Base-by-base conservation (phyloP, 345 rosid genomes). In the Cardamine resedifolia region DNA sequence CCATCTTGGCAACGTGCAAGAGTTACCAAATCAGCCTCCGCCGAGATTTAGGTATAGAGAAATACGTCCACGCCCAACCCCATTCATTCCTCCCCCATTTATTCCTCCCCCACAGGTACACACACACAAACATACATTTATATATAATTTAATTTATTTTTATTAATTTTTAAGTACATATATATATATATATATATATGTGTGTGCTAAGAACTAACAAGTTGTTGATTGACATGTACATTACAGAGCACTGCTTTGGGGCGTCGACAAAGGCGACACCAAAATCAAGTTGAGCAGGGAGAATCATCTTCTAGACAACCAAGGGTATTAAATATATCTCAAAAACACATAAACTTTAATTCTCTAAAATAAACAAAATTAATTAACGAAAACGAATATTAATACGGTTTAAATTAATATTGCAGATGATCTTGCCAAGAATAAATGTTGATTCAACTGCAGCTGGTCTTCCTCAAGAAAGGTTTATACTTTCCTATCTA, bases 401-500 rank as follows among this genome's bases (percentile, higher is more conserved):
- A 44, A 64, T 31, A 3, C 4, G 23, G 34, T 21, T 63, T 33
- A 6, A 55, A 23, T 53, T 23, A 27, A 51, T 24, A 44, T 31
- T 56, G 65, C 65, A 73, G 77, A 12, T 47, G 2, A 5, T 23
- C 18, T 18, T 4, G 58, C 53, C 65, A 18, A 24, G 8, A 41
- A 31, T 23, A 14, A 38, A 31, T 53, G 47, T 1, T 63, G 56
- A 9, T 63, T 20, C 31, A 62, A 11, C 4, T 28, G 48, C 41
- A 64, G 9, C 10, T 49, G 19, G 48, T 38, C 23, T 0, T 24
- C 43, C 3, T 43, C 18, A 55, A 30, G 10, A 58, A 26, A 73
- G 77, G 77, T 73, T 14, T 44, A 41, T 31, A 45, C 31, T 45
- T 12, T 44, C 5, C 34, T 36, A 11, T 23, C 19, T 20, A 30